phyloP scores from a whole-genome alignment of 257 asterid genomes.

The Ligustrum vulgare region DNA sequence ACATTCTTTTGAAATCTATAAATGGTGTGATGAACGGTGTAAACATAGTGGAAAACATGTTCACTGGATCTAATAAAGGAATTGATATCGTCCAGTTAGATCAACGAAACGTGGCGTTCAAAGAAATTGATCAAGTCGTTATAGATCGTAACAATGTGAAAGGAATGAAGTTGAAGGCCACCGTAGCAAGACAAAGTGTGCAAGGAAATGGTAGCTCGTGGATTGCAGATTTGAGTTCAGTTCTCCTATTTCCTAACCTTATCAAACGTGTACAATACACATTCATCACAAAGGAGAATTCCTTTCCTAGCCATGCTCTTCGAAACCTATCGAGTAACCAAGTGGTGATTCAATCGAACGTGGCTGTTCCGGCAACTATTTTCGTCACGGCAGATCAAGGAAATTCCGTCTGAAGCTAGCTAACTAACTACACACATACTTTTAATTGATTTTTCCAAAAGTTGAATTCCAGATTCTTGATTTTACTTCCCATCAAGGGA shows the following conservation, averaged over 20 bases:
- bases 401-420: conserved; percentile 18
- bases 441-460: background rate
- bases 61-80: conserved; percentile 60
- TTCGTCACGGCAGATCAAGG: conserved; percentile 74
- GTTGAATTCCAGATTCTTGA: background rate
- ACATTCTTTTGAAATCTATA: conserved; percentile 53
- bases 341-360: conserved; percentile 56
- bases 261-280: conserved; percentile 66
- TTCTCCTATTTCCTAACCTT: conserved; percentile 60
- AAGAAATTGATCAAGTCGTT: conserved; percentile 56
- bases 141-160: conserved; percentile 55
- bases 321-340: conserved; percentile 54
- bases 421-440: background rate
- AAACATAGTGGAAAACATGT: conserved; percentile 71
- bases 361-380: conserved; percentile 52
- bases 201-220: conserved; percentile 61
- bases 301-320: conserved; percentile 60
- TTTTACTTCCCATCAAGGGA: background rate
- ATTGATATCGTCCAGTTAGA: conserved; percentile 65
- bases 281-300: conserved; percentile 34
- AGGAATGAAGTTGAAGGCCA: conserved; percentile 72
- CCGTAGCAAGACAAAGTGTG: conserved; percentile 51
- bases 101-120: conserved; percentile 40
- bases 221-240: conserved; percentile 60
- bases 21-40: conserved; percentile 70